These are phyloP conservation scores for Gomphus bonarii DNA, from an alignment of 1,284 basidiomycete species.

Conservation along the genomic window DNA sequence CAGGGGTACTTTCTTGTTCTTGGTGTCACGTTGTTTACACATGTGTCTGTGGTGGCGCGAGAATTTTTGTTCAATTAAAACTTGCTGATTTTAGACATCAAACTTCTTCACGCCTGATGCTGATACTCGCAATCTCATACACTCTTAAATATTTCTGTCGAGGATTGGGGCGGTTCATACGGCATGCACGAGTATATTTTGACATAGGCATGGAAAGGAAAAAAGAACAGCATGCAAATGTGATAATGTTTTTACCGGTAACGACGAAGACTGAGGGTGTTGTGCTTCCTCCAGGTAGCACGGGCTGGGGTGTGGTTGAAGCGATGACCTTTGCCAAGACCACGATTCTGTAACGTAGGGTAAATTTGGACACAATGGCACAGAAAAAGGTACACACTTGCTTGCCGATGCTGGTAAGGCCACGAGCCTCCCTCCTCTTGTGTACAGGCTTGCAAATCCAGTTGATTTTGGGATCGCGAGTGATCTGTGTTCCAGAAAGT, in stretches of 20 bases:
- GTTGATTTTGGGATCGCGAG: slow-evolving; percentile 94
- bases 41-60: neutral
- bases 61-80: neutral
- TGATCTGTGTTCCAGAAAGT: slow-evolving; percentile 44
- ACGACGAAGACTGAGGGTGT: slow-evolving; percentile 94
- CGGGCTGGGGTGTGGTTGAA: slow-evolving; percentile 91
- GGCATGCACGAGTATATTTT: slow-evolving; percentile 8
- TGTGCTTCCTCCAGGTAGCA: slow-evolving; percentile 95
- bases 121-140: neutral
- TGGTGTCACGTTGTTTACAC: neutral
- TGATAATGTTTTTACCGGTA: slow-evolving; percentile 68
- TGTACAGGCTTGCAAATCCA: slow-evolving; percentile 98
- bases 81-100: too few relatives aligned
- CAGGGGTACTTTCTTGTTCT: neutral
- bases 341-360: slow-evolving; percentile 56
- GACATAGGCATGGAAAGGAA: slow-evolving; percentile 11
- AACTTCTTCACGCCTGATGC: too few relatives aligned
- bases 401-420: slow-evolving; percentile 94
- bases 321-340: slow-evolving; percentile 90
- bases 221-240: slow-evolving; percentile 18
- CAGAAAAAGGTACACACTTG: slow-evolving; percentile 42
- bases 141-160: neutral
- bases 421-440: slow-evolving; percentile 97
- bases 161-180: neutral
- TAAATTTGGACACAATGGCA: neutral